Evolutionary conservation across 805 yeast species (phyloP).

Genomic region (Wickerhamiella sorbophila): DNA sequence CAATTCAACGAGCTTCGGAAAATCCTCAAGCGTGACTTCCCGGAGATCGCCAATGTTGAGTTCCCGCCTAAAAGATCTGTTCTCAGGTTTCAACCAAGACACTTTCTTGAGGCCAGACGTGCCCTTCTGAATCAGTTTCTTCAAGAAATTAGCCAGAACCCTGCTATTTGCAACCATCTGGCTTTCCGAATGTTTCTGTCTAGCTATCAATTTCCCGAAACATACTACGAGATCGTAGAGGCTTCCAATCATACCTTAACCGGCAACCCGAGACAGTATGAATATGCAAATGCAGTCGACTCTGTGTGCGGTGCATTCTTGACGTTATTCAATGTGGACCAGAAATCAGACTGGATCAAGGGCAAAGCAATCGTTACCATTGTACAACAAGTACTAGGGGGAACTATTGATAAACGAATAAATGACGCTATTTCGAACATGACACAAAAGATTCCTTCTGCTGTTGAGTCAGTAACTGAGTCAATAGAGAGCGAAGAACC

Average conservation of each 20-base stretch:
- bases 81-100: conserved; percentile 52
- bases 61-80: conserved; percentile 46
- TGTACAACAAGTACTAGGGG: conserved; percentile 74
- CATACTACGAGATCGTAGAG: conserved; percentile 5
- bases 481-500: conserved; percentile 22
- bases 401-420: conserved; percentile 60
- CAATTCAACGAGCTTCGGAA: conserved; percentile 66
- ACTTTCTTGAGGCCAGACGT: conserved; percentile 51
- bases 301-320: conserved; percentile 71
- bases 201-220: conserved; percentile 40
- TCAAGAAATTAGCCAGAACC: conserved; percentile 39
- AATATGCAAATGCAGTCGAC: conserved; percentile 4
- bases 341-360: conserved; percentile 60
- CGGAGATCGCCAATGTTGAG: conserved; percentile 34
- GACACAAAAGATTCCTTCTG: conserved; percentile 24
- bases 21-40: conserved; percentile 41
- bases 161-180: conserved; percentile 58
- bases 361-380: conserved; percentile 74
- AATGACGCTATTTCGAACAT: conserved; percentile 28
- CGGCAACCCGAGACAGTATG: conserved; percentile 34
- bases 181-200: conserved; percentile 68
- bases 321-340: conserved; percentile 50
- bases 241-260: conserved; percentile 15
- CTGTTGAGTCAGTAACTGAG: conserved; percentile 23
- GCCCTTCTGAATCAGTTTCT: conserved; percentile 49